Base-by-base conservation (phyloP, 192 early-diverging fungal genomes). In the Coemansia sp. region DNA sequence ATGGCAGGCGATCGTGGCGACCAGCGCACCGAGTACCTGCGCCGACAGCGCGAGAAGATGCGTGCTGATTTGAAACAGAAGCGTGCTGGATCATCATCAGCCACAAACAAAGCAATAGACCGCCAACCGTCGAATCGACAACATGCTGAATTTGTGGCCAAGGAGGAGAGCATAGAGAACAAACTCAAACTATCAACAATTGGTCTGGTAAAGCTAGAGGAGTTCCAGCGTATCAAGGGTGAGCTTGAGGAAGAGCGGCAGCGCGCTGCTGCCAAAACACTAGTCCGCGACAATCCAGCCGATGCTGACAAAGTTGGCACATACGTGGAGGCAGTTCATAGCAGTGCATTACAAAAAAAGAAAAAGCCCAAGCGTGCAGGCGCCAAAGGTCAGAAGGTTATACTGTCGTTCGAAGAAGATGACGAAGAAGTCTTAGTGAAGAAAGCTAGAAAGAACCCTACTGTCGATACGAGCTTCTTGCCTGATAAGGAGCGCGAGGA, bases 401-500 rank as follows among this genome's bases (percentile, higher is more conserved):
- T 85, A 38, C 83, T 97, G 41, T 93, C 93, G 5, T 95, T 97
- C 81, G 89, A 70, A 7, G 83, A 76, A 23, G 86, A 87, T 2
- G 86, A 84, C 6, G 86, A 88, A 9, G 48, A 32, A 14, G 59
- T 69, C 1, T 28, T 54, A 26, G 57, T 53, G 3, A 68, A 71
- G 58, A 85, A 80, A 67, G 68, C 85, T 54, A 79, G 85, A 47
- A 98, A 96, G 68, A 90, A 98, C 77, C 95, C 95, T 0, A 68
- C 72, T 19, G 93, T 96, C 56, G 93, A 98, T 58, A 98, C 95
- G 2, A 91, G 89, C 50, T 96, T 96, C 70, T 73, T 98, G 52
- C 94, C 93, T 7, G 95, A 98, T 73, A 81, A 87, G 21, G 91
- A 94, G 54, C 86, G 94, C 48, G 94, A 96, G 60, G 90, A 88